Conservation (phyloP, 75 land plant genomes). For the Adiantum capillusveneris region DNA sequence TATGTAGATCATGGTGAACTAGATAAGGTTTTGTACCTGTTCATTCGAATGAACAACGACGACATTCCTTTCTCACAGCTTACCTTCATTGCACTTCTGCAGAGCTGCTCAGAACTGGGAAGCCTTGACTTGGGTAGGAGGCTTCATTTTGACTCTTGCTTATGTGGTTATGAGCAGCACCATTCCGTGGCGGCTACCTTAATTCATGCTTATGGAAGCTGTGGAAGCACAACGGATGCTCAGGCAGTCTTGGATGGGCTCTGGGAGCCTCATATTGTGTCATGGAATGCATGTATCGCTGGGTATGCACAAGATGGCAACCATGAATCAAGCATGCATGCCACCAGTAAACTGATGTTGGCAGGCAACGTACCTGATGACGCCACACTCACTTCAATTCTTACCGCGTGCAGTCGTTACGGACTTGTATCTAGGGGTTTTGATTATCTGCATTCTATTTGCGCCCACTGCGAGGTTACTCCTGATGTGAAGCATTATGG, state of each 20-base stretch:
- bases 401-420: slow-evolving; percentile 30
- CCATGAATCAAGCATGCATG: background rate
- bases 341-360: slow-evolving; percentile 9
- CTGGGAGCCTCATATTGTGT: background rate
- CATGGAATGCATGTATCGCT: slow-evolving; percentile 2
- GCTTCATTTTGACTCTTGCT: background rate
- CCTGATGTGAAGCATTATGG: slow-evolving; percentile 50
- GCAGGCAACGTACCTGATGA: slow-evolving; percentile 16
- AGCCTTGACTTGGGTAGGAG: background rate
- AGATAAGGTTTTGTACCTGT: background rate
- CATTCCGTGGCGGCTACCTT: background rate
- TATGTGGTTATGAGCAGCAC: background rate
- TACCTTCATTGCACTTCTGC: background rate
- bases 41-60: background rate
- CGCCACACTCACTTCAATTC: slow-evolving; percentile 16
- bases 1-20: slow-evolving; percentile 25
- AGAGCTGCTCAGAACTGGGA: background rate
- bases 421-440: slow-evolving; percentile 26
- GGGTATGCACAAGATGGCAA: background rate
- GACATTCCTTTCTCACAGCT: background rate
- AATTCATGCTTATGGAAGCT: slow-evolving; percentile 1
- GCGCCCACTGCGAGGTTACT: slow-evolving; percentile 7
- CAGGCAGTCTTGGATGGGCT: background rate
- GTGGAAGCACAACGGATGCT: slow-evolving; percentile 1
- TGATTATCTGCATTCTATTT: slow-evolving; percentile 18